Conservation (phyloP, 2,329 filamentous ascomycete species). For the Fusarium fujikuroi region DNA sequence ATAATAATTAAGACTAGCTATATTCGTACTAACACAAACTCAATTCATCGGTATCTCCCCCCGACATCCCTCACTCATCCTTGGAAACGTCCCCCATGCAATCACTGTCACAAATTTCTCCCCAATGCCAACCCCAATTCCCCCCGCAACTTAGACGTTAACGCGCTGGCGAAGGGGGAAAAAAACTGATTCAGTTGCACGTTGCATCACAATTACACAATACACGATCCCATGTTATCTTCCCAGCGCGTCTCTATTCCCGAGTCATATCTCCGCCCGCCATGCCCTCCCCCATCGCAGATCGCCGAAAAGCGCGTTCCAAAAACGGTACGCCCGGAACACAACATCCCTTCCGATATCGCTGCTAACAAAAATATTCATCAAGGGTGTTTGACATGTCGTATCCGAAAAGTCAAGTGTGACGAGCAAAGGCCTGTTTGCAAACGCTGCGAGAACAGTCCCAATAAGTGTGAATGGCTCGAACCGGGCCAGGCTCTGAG, state of each 20-base stretch:
- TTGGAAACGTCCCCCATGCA: neutral
- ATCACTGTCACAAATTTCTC: neutral
- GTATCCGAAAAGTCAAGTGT: constrained; percentile 41
- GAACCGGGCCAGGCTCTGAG: constrained; percentile 23
- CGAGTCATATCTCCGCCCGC: neutral
- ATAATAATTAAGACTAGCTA: neutral
- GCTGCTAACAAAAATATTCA: neutral
- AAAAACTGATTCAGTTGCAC: neutral
- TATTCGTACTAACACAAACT: neutral
- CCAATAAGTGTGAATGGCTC: constrained; percentile 38
- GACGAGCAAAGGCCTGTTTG: constrained; percentile 35
- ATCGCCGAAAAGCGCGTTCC: constrained; percentile 31
- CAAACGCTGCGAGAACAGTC: constrained; percentile 29
- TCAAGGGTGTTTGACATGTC: constrained; percentile 36
- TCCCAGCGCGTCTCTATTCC: neutral
- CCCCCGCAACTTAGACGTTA: neutral
- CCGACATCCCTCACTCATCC: neutral
- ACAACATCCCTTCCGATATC: neutral
- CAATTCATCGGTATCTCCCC: neutral
- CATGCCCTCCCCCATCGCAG: constrained; percentile 17
- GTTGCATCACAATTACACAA: neutral
- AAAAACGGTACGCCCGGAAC: constrained; percentile 30
- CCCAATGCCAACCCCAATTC: neutral
- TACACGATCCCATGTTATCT: neutral
- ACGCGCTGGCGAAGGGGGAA: neutral